Evolutionary conservation across 768 basidiomycete species (phyloP), one percentile per base, ranked within the genome.

Genomic region (Auricularia sp.): DNA sequence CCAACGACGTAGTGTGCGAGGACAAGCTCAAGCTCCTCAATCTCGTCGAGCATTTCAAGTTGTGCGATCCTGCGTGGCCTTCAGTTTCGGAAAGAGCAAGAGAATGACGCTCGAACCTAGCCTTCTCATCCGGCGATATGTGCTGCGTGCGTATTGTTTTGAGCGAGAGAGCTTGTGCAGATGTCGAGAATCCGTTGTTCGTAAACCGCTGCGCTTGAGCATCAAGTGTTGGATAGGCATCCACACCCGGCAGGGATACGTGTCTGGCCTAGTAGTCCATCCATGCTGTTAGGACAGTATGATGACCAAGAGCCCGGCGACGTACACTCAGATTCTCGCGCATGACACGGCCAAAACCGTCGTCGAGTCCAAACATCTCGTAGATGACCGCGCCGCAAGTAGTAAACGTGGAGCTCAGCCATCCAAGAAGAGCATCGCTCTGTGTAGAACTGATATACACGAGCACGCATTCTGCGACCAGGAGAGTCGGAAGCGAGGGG

Each of bases 331-430:
- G 79, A 74, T 98, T 98, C 58, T 83, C 83, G 64, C 88, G 76
- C 94, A 99, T 98, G 24, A 98, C 90, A 36, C 81, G 81, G n/a
- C 96, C 97, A 75, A 98, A 98, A 0, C 85, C 70, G 71, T 98
- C 96, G 21, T 85, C 80, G 3, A 98, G 78, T 1, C 87, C 89
- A 72, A 92, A 95, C 90, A 98, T 98, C 73, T 98, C 96, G 71
- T 98, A 98, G 18, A 94, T 81, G 8, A 93, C 75, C 13, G 72
- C 67, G 2, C 81, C 83, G 63, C 62, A 68, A 56, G 70, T 66
- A 1, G 77, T 72, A 70, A 84, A 86, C 65, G 80, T 80, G 64
- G 82, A 77, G 2, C 82, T 78, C 71, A 95, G 94, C 90, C 91
- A 95, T 44, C 77, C 73, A 1, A 97, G 76, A 13, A 97, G 71